Base-by-base conservation (phyloP, 148 eudicot genomes). In the Rhododendron vialii region DNA sequence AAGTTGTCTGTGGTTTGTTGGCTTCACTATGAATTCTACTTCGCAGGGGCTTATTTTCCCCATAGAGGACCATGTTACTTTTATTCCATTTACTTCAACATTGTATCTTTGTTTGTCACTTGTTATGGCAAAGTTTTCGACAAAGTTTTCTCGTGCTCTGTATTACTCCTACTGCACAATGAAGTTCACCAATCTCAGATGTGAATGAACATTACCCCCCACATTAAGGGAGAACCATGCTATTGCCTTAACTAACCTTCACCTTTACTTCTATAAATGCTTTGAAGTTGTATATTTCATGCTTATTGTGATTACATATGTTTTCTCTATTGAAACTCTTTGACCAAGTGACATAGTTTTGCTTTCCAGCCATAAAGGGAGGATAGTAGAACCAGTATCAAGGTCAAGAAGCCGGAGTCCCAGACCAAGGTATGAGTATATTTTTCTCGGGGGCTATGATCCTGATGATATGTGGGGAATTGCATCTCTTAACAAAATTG, bases 341-440 rank as follows among this genome's bases (percentile, higher is more conserved):
- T 63, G 69, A 63, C 69, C 69, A 63, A 24, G 69, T 63, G 78
- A 3, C 28, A 22, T 82, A 69, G 43, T 67, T 63, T 86, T 91
- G 87, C 73, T 24, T 89, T 87, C 82, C 93, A 95, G 97, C 82
- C 90, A 91, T 13, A 92, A 89, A 83, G 92, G 92, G 22, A 87
- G 92, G 87, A 88, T 92, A 51, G 24, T 89, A 36, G 94, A 92
- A 55, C 86, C 90, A 28, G 88, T 87, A 26, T 89, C 87, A 48
- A 89, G 65, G 89, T 48, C 87, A 15, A 89, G 55, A 85, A 96
- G 98, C 91, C 90, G 90, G 24, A 92, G 94, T 90, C 98, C 98
- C 45, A 89, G 95, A 76, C 89, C 91, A 85, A 95, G 98, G 98
- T 96, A 88, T 47, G 73, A 0, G 5, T 33, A 7, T 17, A 28